These are phyloP conservation scores for Nannizziopsis barbatae DNA, from an alignment of 2,329 filamentous ascomycete species.

Conservation along the genomic window DNA sequence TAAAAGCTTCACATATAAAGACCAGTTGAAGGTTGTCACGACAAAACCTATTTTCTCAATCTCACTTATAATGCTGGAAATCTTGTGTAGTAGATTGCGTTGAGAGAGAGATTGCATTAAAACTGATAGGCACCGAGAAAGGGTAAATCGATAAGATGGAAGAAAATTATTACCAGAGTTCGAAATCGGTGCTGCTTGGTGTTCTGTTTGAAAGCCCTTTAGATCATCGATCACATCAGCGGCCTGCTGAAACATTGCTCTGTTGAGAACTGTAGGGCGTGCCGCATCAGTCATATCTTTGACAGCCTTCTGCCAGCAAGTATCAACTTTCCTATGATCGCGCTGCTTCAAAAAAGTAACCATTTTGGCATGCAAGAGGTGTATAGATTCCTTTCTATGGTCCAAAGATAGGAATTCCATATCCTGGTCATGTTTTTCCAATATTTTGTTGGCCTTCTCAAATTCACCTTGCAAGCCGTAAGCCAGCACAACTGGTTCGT, in stretches of 20 bases:
- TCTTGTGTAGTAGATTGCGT: slow-evolving; percentile 44
- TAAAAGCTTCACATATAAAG: slow-evolving; percentile 60
- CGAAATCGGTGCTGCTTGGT: not conserved
- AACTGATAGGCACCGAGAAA: slow-evolving; percentile 39
- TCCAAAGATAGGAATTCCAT: slow-evolving; percentile 12
- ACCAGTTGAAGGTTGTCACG: slow-evolving; percentile 70
- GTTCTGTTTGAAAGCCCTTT: not conserved
- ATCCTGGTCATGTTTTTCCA: slow-evolving; percentile 40
- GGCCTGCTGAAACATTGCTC: not conserved
- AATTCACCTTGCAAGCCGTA: slow-evolving; percentile 40
- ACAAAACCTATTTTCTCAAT: slow-evolving; percentile 57
- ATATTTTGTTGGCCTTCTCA: slow-evolving; percentile 43
- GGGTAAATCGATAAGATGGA: slow-evolving; percentile 37
- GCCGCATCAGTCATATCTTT: slow-evolving; percentile 40
- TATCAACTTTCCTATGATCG: slow-evolving; percentile 48
- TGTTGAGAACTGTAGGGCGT: slow-evolving; percentile 17
- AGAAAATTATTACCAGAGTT: slow-evolving; percentile 20
- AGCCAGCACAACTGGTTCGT: slow-evolving; percentile 46
- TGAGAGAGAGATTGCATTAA: slow-evolving; percentile 43
- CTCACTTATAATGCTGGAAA: slow-evolving; percentile 44
- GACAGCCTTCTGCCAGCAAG: slow-evolving; percentile 56
- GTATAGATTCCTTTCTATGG: slow-evolving; percentile 33
- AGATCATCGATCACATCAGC: not conserved
- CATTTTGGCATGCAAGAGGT: slow-evolving; percentile 58
- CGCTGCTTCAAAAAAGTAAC: slow-evolving; percentile 46